Evolutionary conservation across 805 yeast species (phyloP).

Genomic region (Hanseniaspora clermontiae): DNA sequence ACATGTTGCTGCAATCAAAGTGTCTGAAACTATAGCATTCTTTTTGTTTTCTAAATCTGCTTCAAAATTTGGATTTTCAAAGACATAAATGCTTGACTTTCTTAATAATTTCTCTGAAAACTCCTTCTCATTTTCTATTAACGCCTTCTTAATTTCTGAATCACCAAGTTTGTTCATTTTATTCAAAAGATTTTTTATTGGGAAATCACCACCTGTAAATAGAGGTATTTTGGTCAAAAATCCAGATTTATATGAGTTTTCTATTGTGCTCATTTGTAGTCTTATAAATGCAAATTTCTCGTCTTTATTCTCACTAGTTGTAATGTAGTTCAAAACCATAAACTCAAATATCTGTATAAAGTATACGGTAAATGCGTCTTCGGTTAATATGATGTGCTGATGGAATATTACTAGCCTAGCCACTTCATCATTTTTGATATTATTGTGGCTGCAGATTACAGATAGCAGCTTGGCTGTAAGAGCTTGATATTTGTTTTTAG

Average conservation of each 20-base stretch:
- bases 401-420: neutral
- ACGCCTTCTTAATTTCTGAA: neutral
- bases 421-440: neutral
- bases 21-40: neutral
- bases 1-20: neutral
- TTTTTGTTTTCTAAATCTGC: neutral
- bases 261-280: neutral
- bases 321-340: neutral
- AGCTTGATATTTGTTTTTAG: neutral
- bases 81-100: neutral
- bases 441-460: neutral
- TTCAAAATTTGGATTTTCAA: neutral
- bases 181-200: conserved; percentile 14
- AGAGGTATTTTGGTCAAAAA: neutral
- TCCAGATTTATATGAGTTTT: neutral
- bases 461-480: neutral
- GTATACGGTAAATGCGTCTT: neutral
- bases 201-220: conserved; percentile 8
- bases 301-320: neutral
- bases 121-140: neutral
- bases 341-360: conserved; percentile 4
- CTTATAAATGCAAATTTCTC: conserved; percentile 10
- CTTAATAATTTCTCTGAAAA: neutral
- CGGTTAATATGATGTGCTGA: conserved; percentile 2
- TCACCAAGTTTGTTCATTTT: conserved; percentile 13